phyloP scores from a whole-genome alignment of 495 filamentous ascomycete genomes.

The Xylaria palmicola region DNA sequence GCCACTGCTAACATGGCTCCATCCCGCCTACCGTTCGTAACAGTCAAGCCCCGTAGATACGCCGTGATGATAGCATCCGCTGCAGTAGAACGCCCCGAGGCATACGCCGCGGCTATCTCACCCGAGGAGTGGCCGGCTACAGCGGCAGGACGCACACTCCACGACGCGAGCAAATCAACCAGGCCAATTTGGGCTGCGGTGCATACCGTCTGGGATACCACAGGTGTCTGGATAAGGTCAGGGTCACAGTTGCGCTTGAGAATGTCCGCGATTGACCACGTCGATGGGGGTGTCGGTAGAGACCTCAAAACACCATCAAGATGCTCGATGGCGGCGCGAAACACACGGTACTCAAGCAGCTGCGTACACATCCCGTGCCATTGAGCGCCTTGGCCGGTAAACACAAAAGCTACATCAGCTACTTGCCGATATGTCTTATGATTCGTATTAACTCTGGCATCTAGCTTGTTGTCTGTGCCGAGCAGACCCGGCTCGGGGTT shows the following conservation, averaged over 20 bases:
- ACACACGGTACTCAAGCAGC: constrained; percentile 11
- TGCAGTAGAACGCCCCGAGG: constrained; percentile 19
- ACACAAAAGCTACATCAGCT: constrained; percentile 4
- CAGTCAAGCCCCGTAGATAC: constrained; percentile 29
- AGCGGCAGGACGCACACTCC: constrained; percentile 40
- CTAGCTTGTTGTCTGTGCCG: too few species aligned
- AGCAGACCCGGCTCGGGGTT: background rate
- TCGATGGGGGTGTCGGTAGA: background rate
- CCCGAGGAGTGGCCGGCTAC: constrained; percentile 37
- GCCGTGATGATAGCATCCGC: constrained; percentile 23
- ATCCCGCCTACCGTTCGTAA: constrained; percentile 20
- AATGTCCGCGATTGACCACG: constrained; percentile 20
- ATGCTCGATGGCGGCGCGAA: background rate
- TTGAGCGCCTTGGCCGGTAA: constrained; percentile 15
- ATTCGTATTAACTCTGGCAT: too few species aligned
- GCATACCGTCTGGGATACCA: constrained; percentile 37
- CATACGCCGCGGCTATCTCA: constrained; percentile 39
- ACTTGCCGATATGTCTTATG: too few species aligned
- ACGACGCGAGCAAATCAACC: constrained; percentile 46
- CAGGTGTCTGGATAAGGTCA: constrained; percentile 23
- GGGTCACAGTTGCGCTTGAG: constrained; percentile 20
- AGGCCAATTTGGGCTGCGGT: constrained; percentile 45
- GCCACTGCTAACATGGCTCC: constrained; percentile 40
- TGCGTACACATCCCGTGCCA: constrained; percentile 8
- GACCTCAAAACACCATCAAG: constrained; percentile 3